phyloP scores from a whole-genome alignment of 108 stramenopile genomes.

The Nitzschia palea region DNA sequence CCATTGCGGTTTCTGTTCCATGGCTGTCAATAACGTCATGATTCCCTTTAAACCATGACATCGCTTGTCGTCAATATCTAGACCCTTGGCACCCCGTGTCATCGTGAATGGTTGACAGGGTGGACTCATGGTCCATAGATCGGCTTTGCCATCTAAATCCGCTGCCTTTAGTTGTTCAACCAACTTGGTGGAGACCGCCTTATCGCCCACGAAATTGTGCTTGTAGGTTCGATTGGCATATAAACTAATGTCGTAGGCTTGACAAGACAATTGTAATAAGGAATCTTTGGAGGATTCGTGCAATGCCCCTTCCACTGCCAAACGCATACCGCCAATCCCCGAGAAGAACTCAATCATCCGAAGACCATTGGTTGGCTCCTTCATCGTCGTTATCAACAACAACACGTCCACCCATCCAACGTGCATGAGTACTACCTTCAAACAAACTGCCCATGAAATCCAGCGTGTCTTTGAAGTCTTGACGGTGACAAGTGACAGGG shows the following conservation, averaged over 20 bases:
- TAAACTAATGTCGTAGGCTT: slow-evolving; percentile 50
- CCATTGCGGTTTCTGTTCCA: slow-evolving; percentile 25
- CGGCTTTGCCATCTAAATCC: slow-evolving; percentile 13
- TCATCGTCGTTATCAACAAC: no score
- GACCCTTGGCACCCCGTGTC: slow-evolving; percentile 34
- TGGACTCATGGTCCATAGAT: slow-evolving; percentile 54
- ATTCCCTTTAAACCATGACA: slow-evolving; percentile 34
- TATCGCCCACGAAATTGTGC: slow-evolving; percentile 37
- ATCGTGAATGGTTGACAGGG: slow-evolving; percentile 61
- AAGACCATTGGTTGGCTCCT: no score
- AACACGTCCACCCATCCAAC: no score
- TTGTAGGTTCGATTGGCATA: slow-evolving; percentile 44
- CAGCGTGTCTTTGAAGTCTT: no score
- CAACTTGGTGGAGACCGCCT: slow-evolving; percentile 38
- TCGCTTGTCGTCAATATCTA: slow-evolving; percentile 45
- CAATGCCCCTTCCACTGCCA: slow-evolving; percentile 37
- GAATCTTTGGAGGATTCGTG: neutral
- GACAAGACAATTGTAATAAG: slow-evolving; percentile 9
- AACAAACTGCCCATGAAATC: no score
- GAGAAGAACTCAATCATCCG: slow-evolving; percentile 51
- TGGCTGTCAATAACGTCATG: slow-evolving; percentile 16
- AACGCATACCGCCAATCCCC: slow-evolving; percentile 55
- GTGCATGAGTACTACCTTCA: no score
- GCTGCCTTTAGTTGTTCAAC: slow-evolving; percentile 46
- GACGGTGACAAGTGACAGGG: no score